These are phyloP conservation scores for Rutstroemia sp. DNA, from an alignment of 2,329 filamentous ascomycete species.

Conservation along the genomic window DNA sequence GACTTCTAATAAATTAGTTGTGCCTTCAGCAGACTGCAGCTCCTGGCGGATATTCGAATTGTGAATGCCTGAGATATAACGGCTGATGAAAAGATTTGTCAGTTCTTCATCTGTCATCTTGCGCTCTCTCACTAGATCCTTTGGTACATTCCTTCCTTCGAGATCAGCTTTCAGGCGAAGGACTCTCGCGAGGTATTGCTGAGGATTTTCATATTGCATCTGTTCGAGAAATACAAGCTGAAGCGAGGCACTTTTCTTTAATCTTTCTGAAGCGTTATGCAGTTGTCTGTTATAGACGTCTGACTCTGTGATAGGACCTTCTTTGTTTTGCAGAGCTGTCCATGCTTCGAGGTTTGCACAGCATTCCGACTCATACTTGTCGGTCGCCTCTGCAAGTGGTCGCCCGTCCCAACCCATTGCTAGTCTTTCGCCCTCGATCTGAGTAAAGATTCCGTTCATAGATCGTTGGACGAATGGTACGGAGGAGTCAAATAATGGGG, in stretches of 20 bases:
- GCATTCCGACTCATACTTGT: slow-evolving; percentile 32
- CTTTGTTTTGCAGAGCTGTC: slow-evolving; percentile 30
- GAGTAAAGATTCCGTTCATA: slow-evolving; percentile 44
- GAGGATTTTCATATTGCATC: slow-evolving; percentile 42
- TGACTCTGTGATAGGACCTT: slow-evolving; percentile 37
- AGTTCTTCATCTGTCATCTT: slow-evolving; percentile 10
- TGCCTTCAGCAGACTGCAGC: slow-evolving; percentile 27
- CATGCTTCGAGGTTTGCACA: slow-evolving; percentile 37
- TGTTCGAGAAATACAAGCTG: slow-evolving; percentile 49
- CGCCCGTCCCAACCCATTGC: slow-evolving; percentile 39
- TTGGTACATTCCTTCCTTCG: slow-evolving; percentile 18
- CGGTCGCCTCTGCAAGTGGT: slow-evolving; percentile 30
- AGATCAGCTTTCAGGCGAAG: slow-evolving; percentile 34
- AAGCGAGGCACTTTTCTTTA: slow-evolving; percentile 46
- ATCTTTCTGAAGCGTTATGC: slow-evolving; percentile 38
- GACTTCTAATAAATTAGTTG: slow-evolving; percentile 32
- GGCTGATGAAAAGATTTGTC: slow-evolving; percentile 30
- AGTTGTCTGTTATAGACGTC: slow-evolving; percentile 47
- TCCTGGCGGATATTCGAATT: slow-evolving; percentile 38
- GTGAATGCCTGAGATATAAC: slow-evolving; percentile 48
- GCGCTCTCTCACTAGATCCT: slow-evolving; percentile 4
- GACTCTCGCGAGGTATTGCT: slow-evolving; percentile 42
- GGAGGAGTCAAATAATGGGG: slow-evolving; percentile 28
- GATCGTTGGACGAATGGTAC: slow-evolving; percentile 33
- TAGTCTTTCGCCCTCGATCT: slow-evolving; percentile 50